These are phyloP conservation scores for Thinopyrum elongatum DNA, from an alignment of 176 grass and related monocot genomes.

Conservation along the genomic window DNA sequence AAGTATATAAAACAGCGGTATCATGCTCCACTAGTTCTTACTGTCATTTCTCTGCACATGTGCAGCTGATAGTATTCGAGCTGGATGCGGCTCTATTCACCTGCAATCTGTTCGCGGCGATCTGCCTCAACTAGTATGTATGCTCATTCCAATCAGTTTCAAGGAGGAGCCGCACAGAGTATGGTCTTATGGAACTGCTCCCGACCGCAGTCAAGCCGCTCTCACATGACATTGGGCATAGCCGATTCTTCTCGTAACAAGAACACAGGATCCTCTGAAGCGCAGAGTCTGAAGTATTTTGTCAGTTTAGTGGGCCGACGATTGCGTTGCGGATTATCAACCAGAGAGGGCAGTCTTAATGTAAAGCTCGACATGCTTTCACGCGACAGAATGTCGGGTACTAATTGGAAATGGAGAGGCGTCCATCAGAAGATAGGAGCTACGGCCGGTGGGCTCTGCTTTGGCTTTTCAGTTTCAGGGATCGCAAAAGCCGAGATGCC, in stretches of 20 bases:
- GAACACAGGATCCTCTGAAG: constrained; percentile 32
- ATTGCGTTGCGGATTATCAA: constrained; percentile 54
- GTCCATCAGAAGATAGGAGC: constrained; percentile 60
- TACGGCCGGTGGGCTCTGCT: constrained; percentile 51
- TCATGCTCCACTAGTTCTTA: neutral
- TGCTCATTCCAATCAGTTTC: constrained; percentile 36
- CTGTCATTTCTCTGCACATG: neutral
- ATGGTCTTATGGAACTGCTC: constrained; percentile 34
- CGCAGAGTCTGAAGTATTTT: constrained; percentile 44
- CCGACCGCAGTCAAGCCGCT: constrained; percentile 9
- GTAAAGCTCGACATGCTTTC: constrained; percentile 49
- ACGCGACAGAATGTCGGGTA: constrained; percentile 25
- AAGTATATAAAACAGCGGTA: neutral
- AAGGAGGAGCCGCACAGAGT: constrained; percentile 22
- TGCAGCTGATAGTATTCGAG: constrained; percentile 1
- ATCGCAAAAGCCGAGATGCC: constrained; percentile 55
- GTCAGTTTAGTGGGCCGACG: constrained; percentile 56
- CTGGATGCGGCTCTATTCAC: constrained; percentile 51
- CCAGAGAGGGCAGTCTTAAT: constrained; percentile 48
- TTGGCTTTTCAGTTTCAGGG: constrained; percentile 61
- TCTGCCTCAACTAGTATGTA: constrained; percentile 37
- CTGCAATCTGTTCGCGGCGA: constrained; percentile 23
- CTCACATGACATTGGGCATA: neutral
- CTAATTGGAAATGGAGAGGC: constrained; percentile 56
- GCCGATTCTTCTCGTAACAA: constrained; percentile 26